Conservation (phyloP, 345 rosid genomes). For the Melaleuca alternifolia region DNA sequence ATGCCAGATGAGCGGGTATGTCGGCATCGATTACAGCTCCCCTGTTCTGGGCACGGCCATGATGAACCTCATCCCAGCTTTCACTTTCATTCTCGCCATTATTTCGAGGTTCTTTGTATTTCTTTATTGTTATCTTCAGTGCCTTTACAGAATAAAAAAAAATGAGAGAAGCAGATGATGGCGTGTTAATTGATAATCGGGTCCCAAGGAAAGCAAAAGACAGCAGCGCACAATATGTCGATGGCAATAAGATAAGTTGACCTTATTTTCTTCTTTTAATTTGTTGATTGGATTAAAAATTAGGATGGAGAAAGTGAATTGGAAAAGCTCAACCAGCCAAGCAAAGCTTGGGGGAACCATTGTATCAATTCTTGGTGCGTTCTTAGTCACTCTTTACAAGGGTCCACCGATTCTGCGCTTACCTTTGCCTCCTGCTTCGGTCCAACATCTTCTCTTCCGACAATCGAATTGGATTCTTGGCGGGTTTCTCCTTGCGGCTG, state of each 20-base stretch:
- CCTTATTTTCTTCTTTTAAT: too few relatives aligned
- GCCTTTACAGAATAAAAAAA: background rate
- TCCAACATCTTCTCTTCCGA: background rate
- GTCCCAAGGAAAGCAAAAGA: too few relatives aligned
- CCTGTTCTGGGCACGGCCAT: conserved; percentile 40
- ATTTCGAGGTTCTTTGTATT: conserved; percentile 25
- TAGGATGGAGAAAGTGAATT: conserved; percentile 31
- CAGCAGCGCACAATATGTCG: background rate
- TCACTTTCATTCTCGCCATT: conserved; percentile 40
- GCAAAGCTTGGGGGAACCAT: conserved; percentile 31
- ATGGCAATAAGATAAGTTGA: background rate
- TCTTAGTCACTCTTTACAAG: conserved; percentile 27
- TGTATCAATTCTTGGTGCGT: conserved; percentile 37
- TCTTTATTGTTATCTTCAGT: background rate
- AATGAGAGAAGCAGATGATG: background rate
- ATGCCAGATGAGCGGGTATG: conserved; percentile 19
- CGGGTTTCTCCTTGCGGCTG: conserved; percentile 26
- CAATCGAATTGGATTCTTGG: conserved; percentile 30
- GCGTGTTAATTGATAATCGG: background rate
- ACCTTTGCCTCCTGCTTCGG: background rate
- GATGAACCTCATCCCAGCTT: conserved; percentile 40
- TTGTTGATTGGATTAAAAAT: background rate
- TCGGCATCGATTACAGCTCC: conserved; percentile 38
- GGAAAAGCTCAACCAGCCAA: conserved; percentile 19
- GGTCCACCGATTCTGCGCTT: conserved; percentile 16